Conservation (phyloP, 1,139 yeast genomes). For the Yamadazyma kanchanaburiensis region DNA sequence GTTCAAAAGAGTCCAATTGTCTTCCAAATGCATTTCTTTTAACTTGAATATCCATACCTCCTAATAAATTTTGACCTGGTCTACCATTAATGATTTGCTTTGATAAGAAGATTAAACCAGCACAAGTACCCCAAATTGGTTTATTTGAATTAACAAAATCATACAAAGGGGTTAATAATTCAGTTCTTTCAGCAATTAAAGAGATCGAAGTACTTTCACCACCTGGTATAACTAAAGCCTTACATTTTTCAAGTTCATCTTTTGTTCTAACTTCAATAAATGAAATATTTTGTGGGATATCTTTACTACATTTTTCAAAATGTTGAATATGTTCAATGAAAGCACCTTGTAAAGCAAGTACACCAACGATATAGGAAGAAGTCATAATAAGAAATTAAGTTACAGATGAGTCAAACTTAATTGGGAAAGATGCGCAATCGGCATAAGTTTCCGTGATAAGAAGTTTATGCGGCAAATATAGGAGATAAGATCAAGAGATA, state of each 20-base stretch:
- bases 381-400: conserved; percentile 3
- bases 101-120: conserved; percentile 72
- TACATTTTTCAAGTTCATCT: conserved; percentile 47
- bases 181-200: conserved; percentile 64
- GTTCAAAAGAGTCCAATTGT: conserved; percentile 65
- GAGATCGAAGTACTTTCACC: conserved; percentile 84
- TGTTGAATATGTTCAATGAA: conserved; percentile 67
- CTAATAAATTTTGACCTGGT: conserved; percentile 57
- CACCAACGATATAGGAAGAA: conserved; percentile 47
- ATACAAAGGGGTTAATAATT: conserved; percentile 53
- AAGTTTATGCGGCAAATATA: no score
- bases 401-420: no score
- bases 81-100: conserved; percentile 53
- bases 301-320: conserved; percentile 33
- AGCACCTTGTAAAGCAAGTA: conserved; percentile 80
- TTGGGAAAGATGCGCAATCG: no score
- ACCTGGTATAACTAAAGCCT: conserved; percentile 71
- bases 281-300: conserved; percentile 17
- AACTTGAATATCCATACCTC: conserved; percentile 65
- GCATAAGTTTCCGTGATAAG: no score
- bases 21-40: conserved; percentile 78
- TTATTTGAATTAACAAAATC: conserved; percentile 48
- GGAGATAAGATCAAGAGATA: no score
- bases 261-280: conserved; percentile 50
- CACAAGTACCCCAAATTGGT: conserved; percentile 86